Evolutionary conservation across 495 filamentous ascomycete species (phyloP).

Genomic region (Aspergillus haitiensis): DNA sequence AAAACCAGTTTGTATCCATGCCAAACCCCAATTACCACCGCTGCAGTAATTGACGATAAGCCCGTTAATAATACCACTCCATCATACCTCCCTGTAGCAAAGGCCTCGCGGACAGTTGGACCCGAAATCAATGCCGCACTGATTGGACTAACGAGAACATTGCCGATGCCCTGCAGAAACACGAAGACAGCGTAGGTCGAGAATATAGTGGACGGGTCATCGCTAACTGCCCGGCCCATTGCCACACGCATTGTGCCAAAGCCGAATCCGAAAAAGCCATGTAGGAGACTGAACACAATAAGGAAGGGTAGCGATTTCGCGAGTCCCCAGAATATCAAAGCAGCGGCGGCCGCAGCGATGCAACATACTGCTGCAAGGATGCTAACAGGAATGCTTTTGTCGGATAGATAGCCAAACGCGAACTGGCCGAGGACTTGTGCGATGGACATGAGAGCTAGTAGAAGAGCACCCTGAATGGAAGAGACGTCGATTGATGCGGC

Average conservation of each 20-base stretch:
- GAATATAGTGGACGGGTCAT: background rate
- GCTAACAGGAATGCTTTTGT: background rate
- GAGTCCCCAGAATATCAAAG: constrained; percentile 3
- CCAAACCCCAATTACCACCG: no score
- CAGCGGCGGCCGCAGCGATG: background rate
- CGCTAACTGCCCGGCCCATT: constrained; percentile 7
- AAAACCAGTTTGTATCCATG: no score
- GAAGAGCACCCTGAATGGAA: background rate
- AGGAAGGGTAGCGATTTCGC: background rate
- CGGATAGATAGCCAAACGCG: constrained; percentile 9
- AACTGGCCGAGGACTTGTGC: constrained; percentile 7
- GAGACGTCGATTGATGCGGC: background rate
- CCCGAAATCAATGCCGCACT: background rate
- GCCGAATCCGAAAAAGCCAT: constrained; percentile 9
- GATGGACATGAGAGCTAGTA: constrained; percentile 12
- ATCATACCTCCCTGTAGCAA: no score
- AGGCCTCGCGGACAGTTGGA: background rate
- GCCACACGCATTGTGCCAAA: constrained; percentile 2
- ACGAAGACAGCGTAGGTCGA: background rate
- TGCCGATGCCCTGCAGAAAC: constrained; percentile 10
- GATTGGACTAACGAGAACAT: constrained; percentile 9
- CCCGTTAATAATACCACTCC: no score
- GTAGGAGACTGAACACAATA: constrained; percentile 4
- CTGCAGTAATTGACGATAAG: no score
- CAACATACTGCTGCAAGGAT: background rate